Evolutionary conservation across 176 grass and related monocot species (phyloP), one percentile per base, ranked within the genome.

Genomic region (Elymus sibiricus): DNA sequence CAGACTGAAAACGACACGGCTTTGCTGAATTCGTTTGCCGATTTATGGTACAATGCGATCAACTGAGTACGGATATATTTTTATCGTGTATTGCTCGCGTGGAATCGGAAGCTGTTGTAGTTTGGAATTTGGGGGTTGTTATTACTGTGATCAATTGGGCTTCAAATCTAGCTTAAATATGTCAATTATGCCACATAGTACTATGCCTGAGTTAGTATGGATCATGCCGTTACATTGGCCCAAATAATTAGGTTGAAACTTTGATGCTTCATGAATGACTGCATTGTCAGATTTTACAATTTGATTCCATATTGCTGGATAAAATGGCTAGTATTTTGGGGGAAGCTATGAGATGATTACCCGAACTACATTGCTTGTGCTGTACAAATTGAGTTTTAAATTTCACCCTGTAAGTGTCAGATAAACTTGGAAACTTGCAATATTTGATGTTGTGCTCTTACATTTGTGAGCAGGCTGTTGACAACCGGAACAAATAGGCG

Each of bases 381-480:
- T 60, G 46, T 26, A 77, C 49, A 63, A 51, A 63, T 53, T 63
- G 28, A 12, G 24, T 49, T 19, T 9, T 84, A 27, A 28, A 34
- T 69, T 80, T 39, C 4, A 61, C 59, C 46, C 32, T 38, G 12
- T 80, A 51, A 83, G 32, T 83, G 13, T 6, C 7, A 61, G 11
- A 46, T 59, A 69, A 76, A 10, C 51, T 76, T 43, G 38, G 49
- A 76, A 85, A 53, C 28, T 24, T 39, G n/a, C 46, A 61, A 26
- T 39, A 71, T 39, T 77, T 71, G n/a, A 77, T 82, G 55, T 83
- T 16, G 80, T 69, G 27, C 40, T 70, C 29, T 55, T 37, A 55
- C 46, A 32, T 69, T 31, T 29, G 62, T 87, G 81, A 90, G 83
- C 91, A 98, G 95, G 91, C 77, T 89, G 60, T 82, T 90, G 87